Base-by-base conservation (phyloP, 495 filamentous ascomycete species). In the Polyplosphaeria fusca region DNA sequence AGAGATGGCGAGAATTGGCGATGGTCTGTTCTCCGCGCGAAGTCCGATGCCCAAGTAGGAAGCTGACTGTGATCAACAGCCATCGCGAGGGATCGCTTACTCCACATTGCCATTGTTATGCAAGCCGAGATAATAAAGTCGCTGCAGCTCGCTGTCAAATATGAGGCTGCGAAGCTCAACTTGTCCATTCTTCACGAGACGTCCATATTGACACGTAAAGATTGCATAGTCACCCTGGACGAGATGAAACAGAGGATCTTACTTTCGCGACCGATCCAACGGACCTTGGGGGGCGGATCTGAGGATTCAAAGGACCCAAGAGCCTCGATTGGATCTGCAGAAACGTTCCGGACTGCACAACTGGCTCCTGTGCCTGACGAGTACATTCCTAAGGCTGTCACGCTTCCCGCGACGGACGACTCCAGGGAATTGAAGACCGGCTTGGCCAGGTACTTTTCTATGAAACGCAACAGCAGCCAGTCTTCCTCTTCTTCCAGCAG, bases 51-150 rank as follows among this genome's bases (percentile, higher is more conserved):
- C 42, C 25, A 43, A 14, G 9, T 14, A 9, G 18, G 22, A 47
- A 24, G 27, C 58, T 55, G 45, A 55, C 45, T 25, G 28, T 22
- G 19, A 18, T 18, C 22, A 32, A 41, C 53, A 67, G 61, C 44
- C 27, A 61, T 65, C 46, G 67, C 63, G 14, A 53, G 55, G 28
- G 54, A 65, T 23, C 69, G 70, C 30, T 64, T 79, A 32, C 72
- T 77, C 51, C 74, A 77, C 51, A 73, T 79, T 30, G 71, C 74
- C 18, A 72, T 76, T 24, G 60, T 67, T 5, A 66, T 79, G 9
- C 75, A 79, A 43, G 51, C 62, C 5, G 69, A 73, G n/a, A 58
- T 79, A 12, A 67, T 79, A 28, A 63, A 67, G 20, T 71, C 74
- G 22, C 70, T 79, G 4, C 71, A 74, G 26, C 57, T 64, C 12